These are phyloP conservation scores for Annona cherimola DNA, from an alignment of 164 flowering plant species.

Conservation along the genomic window DNA sequence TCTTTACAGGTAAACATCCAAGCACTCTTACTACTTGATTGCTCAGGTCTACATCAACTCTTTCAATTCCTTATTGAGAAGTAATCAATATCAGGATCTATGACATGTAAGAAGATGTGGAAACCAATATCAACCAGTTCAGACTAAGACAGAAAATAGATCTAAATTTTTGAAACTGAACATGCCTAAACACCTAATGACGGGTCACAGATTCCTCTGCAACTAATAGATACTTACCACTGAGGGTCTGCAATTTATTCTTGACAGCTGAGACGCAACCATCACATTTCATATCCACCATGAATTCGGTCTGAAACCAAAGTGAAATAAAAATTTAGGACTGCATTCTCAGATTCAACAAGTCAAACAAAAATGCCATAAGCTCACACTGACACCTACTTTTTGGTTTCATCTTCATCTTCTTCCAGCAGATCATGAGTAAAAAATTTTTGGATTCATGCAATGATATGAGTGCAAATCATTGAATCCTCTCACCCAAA, in stretches of 20 bases:
- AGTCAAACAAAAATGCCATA: neutral
- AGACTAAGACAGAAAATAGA: neutral
- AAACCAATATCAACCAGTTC: too few species aligned
- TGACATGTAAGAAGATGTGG: neutral
- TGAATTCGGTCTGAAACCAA: constrained; percentile 70
- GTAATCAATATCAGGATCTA: constrained; percentile 9
- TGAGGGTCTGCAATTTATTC: constrained; percentile 55
- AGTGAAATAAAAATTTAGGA: constrained; percentile 6
- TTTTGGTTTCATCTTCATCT: too few species aligned
- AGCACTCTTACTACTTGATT: constrained; percentile 82
- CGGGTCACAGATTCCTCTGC: neutral
- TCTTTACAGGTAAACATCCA: constrained; percentile 70
- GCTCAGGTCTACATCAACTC: constrained; percentile 67
- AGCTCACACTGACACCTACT: too few species aligned
- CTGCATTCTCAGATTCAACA: neutral
- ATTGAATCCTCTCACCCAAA: too few species aligned
- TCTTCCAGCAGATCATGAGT: too few species aligned
- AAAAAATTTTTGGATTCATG: too few species aligned
- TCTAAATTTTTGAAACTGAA: neutral
- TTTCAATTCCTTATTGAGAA: constrained; percentile 57
- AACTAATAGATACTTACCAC: constrained; percentile 36
- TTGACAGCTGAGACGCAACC: constrained; percentile 82
- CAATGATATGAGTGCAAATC: too few species aligned
- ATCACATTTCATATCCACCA: constrained; percentile 96
- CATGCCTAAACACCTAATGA: neutral